Evolutionary conservation across 805 yeast species (phyloP), one percentile per base, ranked within the genome.

Genomic region (Saccharomycopsis capsularis): DNA sequence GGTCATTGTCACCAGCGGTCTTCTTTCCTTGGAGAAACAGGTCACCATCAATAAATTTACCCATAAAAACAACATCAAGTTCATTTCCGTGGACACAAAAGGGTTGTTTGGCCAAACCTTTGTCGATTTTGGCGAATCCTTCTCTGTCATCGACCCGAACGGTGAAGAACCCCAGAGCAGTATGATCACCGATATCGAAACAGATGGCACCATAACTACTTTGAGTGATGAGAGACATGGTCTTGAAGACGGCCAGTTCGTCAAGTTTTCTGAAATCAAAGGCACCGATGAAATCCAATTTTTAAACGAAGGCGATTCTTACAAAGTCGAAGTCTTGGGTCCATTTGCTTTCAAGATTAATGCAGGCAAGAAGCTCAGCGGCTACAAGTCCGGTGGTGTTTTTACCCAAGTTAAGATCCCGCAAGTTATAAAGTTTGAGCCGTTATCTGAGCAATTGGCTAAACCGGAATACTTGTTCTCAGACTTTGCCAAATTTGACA

Each of bases 391-490:
- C 60, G 96, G 96, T 44, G 99, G 99, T 55, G 71, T 86, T 43
- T 93, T 86, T 71, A 85, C 89, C 22, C 95, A 93, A 68, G 96
- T 91, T 42, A 90, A 90, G 68, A 79, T 85, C 60, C 98, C 99
- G 25, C 66, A 64, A 44, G 72, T 69, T 24, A 56, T 83, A 21
- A 63, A 74, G 4, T 93, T 85, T 66, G 75, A 84, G 63, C 67
- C 84, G 6, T 72, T 91, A 52, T 59, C 66, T 41, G 70, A 75
- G 38, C 95, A 87, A 61, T 67, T 93, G 55, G 62, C 67, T n/a
- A 66, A 70, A 13, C 99, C 99, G 3, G 96, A 87, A 60, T 84
- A 69, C 59, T 62, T 85, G 36, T 73, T 75, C 54, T 81, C 97
- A 15, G 99, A 93, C 64, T 93, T 79, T 64, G 96, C 97, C 51